These are phyloP conservation scores for Jamesozyma piceae DNA, from an alignment of 805 yeast genomes.

Conservation along the genomic window DNA sequence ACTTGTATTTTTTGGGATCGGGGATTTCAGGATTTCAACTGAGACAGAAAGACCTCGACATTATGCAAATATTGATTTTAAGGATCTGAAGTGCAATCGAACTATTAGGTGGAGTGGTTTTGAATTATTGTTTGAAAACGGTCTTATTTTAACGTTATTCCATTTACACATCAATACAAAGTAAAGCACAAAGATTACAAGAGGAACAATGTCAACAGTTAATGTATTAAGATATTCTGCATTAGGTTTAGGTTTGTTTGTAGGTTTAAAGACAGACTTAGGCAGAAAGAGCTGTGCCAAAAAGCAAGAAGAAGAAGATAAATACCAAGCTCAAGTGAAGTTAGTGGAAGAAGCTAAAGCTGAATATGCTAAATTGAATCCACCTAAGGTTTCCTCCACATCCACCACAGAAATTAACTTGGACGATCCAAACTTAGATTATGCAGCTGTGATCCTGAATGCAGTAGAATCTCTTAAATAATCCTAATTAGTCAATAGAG, in stretches of 20 bases:
- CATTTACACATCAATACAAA: neutral
- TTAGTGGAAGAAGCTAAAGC: conserved; percentile 83
- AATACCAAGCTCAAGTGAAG: conserved; percentile 56
- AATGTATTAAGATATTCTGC: conserved; percentile 86
- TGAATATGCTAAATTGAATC: conserved; percentile 64
- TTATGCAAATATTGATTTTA: neutral
- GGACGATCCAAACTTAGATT: conserved; percentile 86
- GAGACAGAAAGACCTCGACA: neutral
- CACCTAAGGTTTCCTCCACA: conserved; percentile 30
- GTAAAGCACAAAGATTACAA: neutral
- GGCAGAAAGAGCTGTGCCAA: conserved; percentile 52
- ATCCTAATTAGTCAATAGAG: neutral
- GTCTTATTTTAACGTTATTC: neutral
- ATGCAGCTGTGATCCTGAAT: conserved; percentile 58
- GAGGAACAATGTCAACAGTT: conserved; percentile 36
- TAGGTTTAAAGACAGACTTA: conserved; percentile 82
- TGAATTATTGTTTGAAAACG: neutral
- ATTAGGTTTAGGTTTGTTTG: conserved; percentile 75
- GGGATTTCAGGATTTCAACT: neutral
- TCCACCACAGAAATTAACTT: conserved; percentile 52
- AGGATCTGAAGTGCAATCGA: neutral
- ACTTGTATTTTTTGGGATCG: neutral
- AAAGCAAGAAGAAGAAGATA: conserved; percentile 47
- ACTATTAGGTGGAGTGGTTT: neutral
- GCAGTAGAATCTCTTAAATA: conserved; percentile 48